A percentile compares a stretch with the other conserved stretches of the same genome.
These are phyloP conservation scores for Podaxis sp. DNA, from an alignment of 768 basidiomycete species.

Conservation along the genomic window DNA sequence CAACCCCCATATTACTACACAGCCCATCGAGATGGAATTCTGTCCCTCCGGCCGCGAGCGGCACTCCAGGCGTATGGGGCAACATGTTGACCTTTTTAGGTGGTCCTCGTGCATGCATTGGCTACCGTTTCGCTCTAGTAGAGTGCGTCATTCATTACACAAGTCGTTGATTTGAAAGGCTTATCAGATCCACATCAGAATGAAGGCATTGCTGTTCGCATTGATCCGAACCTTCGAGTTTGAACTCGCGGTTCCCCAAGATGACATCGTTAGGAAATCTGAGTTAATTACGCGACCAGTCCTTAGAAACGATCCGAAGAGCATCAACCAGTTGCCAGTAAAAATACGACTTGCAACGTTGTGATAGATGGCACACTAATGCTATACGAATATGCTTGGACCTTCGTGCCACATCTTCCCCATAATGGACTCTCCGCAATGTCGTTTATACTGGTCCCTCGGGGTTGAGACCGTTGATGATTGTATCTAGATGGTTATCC, in stretches of 20 bases:
- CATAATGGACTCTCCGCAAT: too few relatives aligned
- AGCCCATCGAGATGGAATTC: conserved; percentile 61
- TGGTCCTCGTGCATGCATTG: conserved; percentile 58
- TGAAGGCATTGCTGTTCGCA: conserved; percentile 20
- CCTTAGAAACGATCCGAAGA: conserved; percentile 34
- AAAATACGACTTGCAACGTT: conserved; percentile 25
- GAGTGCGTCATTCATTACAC: conserved; percentile 36
- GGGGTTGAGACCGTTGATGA: too few relatives aligned
- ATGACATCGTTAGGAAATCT: conserved; percentile 39
- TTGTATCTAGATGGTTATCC: too few relatives aligned
- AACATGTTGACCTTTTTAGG: conserved; percentile 54
- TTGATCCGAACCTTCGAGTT: conserved; percentile 55
- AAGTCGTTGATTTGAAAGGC: background rate
- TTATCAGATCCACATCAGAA: background rate
- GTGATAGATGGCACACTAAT: background rate
- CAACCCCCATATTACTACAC: background rate
- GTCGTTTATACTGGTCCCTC: too few relatives aligned
- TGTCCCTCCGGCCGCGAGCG: conserved; percentile 35
- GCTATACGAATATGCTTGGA: background rate
- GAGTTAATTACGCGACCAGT: conserved; percentile 41
- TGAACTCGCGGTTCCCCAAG: conserved; percentile 48
- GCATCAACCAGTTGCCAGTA: conserved; percentile 44
- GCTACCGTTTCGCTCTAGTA: conserved; percentile 53
- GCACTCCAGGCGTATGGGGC: conserved; percentile 53
- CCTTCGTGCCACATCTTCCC: background rate